Conservation (phyloP, 805 yeast genomes). For the Wickerhamiella allomyrinae region DNA sequence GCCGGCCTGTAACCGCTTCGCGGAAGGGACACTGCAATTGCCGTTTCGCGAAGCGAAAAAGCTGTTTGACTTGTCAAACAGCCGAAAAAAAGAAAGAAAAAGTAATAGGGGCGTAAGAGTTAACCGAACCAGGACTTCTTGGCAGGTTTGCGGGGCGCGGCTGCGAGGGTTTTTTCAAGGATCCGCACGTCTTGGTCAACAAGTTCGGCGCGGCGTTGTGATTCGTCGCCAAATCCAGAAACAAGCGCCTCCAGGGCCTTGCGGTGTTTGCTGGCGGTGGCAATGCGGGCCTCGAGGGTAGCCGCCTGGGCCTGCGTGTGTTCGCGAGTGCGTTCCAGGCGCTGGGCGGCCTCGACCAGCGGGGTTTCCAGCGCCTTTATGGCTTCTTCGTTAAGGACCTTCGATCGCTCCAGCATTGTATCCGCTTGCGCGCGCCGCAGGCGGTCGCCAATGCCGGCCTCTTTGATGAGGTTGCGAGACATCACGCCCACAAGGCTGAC, state of each 20-base stretch:
- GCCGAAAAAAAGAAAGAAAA: too few relatives aligned
- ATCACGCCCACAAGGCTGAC: not conserved
- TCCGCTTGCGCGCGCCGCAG: conserved; percentile 7
- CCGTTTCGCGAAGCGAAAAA: too few relatives aligned
- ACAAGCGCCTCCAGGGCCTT: not conserved
- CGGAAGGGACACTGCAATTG: too few relatives aligned
- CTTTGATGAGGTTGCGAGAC: conserved; percentile 1
- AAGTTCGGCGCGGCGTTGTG: conserved; percentile 37
- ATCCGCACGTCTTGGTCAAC: conserved; percentile 61
- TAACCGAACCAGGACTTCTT: too few relatives aligned
- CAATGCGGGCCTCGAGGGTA: conserved; percentile 7
- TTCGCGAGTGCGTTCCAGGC: conserved; percentile 14
- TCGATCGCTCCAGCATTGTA: conserved; percentile 9
- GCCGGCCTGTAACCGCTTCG: too few relatives aligned
- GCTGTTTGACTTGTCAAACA: too few relatives aligned
- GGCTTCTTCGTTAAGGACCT: conserved; percentile 6
- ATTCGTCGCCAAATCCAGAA: not conserved
- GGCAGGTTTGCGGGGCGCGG: not conserved
- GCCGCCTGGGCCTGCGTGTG: conserved; percentile 9
- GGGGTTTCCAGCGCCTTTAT: conserved; percentile 16
- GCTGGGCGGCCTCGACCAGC: conserved; percentile 16
- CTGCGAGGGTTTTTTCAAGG: conserved; percentile 31
- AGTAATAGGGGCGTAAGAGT: too few relatives aligned
- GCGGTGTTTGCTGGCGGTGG: conserved; percentile 2
- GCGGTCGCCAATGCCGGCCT: conserved; percentile 8